Percentiles rank a stretch among this genome's conserved stretches.
Evolutionary conservation across 1,284 basidiomycete species (phyloP).

Genomic region (Xanthoconium separans): DNA sequence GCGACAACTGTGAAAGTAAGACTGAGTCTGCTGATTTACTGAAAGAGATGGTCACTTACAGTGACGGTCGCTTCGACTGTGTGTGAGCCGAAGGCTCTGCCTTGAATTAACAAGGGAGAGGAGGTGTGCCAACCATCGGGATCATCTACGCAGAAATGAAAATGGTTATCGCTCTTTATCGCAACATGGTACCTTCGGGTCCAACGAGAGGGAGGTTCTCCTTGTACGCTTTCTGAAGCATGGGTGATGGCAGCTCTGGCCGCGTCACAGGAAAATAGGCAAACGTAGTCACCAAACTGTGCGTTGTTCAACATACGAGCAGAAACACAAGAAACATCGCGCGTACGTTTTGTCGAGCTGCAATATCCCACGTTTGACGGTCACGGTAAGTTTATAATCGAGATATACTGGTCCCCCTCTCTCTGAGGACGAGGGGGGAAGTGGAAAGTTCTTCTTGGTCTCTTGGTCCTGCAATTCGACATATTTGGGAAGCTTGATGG

Average conservation of each 20-base stretch:
- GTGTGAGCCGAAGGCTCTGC: slow-evolving; percentile 44
- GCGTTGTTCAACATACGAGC: not conserved
- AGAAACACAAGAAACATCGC: not conserved
- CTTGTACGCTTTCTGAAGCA: slow-evolving; percentile 47
- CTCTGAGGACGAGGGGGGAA: slow-evolving; percentile 51
- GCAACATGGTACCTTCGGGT: slow-evolving; percentile 35
- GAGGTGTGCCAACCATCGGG: slow-evolving; percentile 49
- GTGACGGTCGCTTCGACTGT: slow-evolving; percentile 38
- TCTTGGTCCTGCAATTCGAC: slow-evolving; percentile 35
- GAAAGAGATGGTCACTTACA: slow-evolving; percentile 34
- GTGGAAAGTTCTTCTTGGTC: slow-evolving; percentile 33
- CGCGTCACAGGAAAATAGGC: slow-evolving; percentile 40
- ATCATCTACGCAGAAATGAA: slow-evolving; percentile 33
- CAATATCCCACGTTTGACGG: slow-evolving; percentile 45
- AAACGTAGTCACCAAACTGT: slow-evolving; percentile 35
- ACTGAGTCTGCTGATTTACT: not conserved
- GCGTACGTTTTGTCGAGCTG: slow-evolving; percentile 42
- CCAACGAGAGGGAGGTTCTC: slow-evolving; percentile 40
- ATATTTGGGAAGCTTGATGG: slow-evolving; percentile 42
- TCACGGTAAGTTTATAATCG: slow-evolving; percentile 49
- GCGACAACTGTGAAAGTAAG: slow-evolving; percentile 42
- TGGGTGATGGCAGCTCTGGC: slow-evolving; percentile 44
- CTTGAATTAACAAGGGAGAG: slow-evolving; percentile 38
- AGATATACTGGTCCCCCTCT: slow-evolving; percentile 45
- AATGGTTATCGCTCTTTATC: not conserved